Conservation (phyloP, 352 stramenopile genomes). For the Pythium oligandrum region DNA sequence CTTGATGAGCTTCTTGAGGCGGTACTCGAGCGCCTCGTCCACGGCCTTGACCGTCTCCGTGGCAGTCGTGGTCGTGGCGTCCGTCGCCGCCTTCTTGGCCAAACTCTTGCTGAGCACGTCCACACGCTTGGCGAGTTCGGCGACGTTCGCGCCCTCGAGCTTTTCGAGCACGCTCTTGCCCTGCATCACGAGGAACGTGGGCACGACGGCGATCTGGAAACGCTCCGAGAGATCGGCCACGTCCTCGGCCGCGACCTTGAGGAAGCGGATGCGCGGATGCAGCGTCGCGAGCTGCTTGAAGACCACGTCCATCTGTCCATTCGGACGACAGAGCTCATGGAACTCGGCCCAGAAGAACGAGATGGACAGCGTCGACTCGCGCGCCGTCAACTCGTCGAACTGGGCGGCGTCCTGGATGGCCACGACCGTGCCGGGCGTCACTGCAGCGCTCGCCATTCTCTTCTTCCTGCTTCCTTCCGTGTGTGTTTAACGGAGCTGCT, state of each 20-base stretch:
- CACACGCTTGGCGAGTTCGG: constrained; percentile 78
- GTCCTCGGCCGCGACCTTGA: constrained; percentile 85
- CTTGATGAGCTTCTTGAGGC: constrained; percentile 81
- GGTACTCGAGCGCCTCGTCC: constrained; percentile 65
- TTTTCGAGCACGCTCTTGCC: constrained; percentile 75
- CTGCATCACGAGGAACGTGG: constrained; percentile 91
- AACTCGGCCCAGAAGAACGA: constrained; percentile 86
- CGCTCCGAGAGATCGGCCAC: constrained; percentile 79
- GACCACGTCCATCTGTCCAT: constrained; percentile 83
- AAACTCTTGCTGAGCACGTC: constrained; percentile 83
- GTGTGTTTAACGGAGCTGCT: neutral
- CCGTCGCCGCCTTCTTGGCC: constrained; percentile 40
- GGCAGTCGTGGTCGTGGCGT: constrained; percentile 11
- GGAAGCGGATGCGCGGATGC: constrained; percentile 79
- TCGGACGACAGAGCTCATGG: constrained; percentile 74
- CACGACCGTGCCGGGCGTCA: constrained; percentile 51
- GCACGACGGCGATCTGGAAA: constrained; percentile 90
- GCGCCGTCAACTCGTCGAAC: constrained; percentile 73
- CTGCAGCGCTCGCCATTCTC: constrained; percentile 3
- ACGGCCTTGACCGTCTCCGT: constrained; percentile 21
- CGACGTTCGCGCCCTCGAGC: constrained; percentile 78
- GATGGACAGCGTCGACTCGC: constrained; percentile 73
- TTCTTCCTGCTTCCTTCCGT: neutral
- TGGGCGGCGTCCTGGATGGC: constrained; percentile 63
- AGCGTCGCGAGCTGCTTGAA: constrained; percentile 76